Conservation (phyloP, 257 asterid genomes). For the Petunia axillaris region DNA sequence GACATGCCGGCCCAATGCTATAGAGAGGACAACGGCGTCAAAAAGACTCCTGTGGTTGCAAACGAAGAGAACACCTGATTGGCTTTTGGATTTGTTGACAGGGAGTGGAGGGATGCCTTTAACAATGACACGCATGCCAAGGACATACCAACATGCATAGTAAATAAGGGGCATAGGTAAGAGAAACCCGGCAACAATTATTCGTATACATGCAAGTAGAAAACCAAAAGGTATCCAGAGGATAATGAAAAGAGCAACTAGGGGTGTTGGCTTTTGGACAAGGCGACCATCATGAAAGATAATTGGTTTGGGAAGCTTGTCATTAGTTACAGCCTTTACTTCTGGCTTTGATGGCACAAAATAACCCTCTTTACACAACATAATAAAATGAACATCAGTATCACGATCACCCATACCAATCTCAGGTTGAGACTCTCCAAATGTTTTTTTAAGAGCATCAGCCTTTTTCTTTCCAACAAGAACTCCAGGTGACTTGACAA, state of each 20-base stretch:
- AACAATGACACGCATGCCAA: conserved; percentile 13
- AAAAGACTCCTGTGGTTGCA: conserved; percentile 34
- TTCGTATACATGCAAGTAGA: conserved; percentile 27
- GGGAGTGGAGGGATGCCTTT: conserved; percentile 32
- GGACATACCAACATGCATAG: neutral
- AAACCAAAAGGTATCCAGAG: conserved; percentile 48
- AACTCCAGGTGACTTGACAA: conserved; percentile 33
- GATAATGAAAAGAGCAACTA: conserved; percentile 33
- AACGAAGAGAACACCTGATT: conserved; percentile 32
- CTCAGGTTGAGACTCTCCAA: conserved; percentile 28
- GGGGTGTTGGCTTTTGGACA: conserved; percentile 42
- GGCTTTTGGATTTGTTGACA: neutral
- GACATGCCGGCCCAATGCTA: conserved; percentile 30
- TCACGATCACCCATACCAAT: conserved; percentile 40
- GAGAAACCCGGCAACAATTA: neutral
- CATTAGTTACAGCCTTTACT: neutral
- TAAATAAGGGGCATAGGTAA: neutral
- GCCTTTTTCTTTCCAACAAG: conserved; percentile 40
- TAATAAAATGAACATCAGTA: conserved; percentile 39
- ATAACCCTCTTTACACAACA: conserved; percentile 36
- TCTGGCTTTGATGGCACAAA: neutral
- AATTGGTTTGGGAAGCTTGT: conserved; percentile 38
- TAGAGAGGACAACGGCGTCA: conserved; percentile 32
- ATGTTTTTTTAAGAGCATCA: conserved; percentile 29
- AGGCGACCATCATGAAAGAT: conserved; percentile 50